Evolutionary conservation across 2,329 filamentous ascomycete species (phyloP), one percentile per base, ranked within the genome.

Genomic region (Geosmithia putterillii): DNA sequence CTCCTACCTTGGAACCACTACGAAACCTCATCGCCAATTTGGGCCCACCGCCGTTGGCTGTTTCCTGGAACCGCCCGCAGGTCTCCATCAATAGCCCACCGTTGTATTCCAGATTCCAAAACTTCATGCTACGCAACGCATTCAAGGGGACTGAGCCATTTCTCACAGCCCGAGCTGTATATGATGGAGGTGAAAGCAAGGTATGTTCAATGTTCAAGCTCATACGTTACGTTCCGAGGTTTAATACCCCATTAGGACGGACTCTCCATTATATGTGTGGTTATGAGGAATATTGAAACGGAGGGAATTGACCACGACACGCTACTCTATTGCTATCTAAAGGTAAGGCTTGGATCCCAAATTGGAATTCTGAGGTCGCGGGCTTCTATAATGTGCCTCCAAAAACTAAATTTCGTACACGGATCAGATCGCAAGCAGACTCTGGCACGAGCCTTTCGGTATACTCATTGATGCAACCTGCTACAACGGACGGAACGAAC

Each of bases 101-200:
- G 1, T 64, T 74, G 7, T 84, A 83, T 55, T 82, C 79, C 2
- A 67, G 78, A 20, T 84, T 84, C 50, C 80, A 84, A 50, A 76
- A 83, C 49, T 84, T 84, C 52, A 84, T 84, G 80, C 67, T 84
- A 39, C 73, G 74, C 17, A 82, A 83, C 54, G 79, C 79, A 2
- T 79, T 80, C 49, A 70, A 75, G 34, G 76, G 74, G 50, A 76
- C 73, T 0, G 80, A 83, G 50, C 80, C 77, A 3, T 76, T 80
- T 46, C 58, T 80, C 19, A 79, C 77, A 2, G 74, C 75, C 20
- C 69, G 79, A 19, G 79, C 79, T 21, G 75, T 84, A 12, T 84
- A 83, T 52, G 80, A 84, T 53, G 80, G 80, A 28, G 80, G 80
- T 18, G 79, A 83, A 59, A 83, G 76, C 61, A 83, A 81, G 61